These are phyloP conservation scores for Eruca vesicaria DNA, from an alignment of 441 rosid species.

Conservation along the genomic window DNA sequence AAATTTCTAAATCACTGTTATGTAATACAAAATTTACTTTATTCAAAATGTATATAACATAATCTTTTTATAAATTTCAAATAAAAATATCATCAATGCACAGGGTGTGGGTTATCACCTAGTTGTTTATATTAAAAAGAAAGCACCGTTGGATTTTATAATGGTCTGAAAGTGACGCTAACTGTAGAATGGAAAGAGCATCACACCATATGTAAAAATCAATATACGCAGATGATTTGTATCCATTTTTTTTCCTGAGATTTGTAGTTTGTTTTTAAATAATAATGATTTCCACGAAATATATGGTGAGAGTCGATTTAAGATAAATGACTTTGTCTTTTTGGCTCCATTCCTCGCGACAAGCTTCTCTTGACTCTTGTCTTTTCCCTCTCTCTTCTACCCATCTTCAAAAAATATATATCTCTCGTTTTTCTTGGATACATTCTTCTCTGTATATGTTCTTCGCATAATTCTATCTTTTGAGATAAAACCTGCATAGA, in stretches of 20 bases:
- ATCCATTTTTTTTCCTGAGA: neutral
- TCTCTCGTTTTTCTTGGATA: slow-evolving; percentile 2
- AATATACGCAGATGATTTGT: slow-evolving; percentile 7
- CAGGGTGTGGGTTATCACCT: too few relatives aligned
- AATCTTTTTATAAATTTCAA: too few relatives aligned
- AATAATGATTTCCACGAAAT: neutral
- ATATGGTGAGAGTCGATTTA: slow-evolving; percentile 12
- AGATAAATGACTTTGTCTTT: slow-evolving; percentile 19
- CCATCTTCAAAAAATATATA: neutral
- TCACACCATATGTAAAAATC: slow-evolving; percentile 24
- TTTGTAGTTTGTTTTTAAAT: too few relatives aligned
- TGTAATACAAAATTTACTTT: too few relatives aligned
- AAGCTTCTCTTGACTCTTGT: slow-evolving; percentile 18
- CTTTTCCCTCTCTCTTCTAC: neutral
- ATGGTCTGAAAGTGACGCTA: slow-evolving; percentile 9
- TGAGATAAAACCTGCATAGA: too few relatives aligned
- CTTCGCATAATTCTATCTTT: slow-evolving; percentile 13
- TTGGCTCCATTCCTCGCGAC: slow-evolving; percentile 29
- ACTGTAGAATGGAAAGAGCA: slow-evolving; percentile 10
- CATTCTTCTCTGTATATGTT: slow-evolving; percentile 26
- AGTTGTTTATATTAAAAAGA: neutral
- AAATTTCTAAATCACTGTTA: too few relatives aligned
- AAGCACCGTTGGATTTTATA: slow-evolving; percentile 17
- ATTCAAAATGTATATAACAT: too few relatives aligned
- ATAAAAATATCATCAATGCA: too few relatives aligned